A percentile compares a stretch with the other conserved stretches of the same genome.
phyloP scores from a whole-genome alignment of 129 eudicot genomes.

The Flaveria linearis region DNA sequence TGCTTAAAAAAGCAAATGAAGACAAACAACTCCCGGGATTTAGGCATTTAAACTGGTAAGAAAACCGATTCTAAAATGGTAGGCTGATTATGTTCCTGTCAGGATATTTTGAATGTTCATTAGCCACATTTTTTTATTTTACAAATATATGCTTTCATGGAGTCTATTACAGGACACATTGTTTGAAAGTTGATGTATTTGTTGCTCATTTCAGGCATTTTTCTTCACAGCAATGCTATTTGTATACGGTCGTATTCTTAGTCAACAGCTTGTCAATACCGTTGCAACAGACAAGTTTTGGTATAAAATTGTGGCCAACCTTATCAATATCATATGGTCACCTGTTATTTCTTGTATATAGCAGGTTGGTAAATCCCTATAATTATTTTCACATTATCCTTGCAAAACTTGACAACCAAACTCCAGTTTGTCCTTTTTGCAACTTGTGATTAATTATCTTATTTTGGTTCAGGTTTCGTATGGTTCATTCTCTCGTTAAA shows the following conservation, averaged over 20 bases:
- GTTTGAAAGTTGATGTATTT: conserved; percentile 7
- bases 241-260: conserved; percentile 96
- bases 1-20: conserved; percentile 72
- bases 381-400: conserved; percentile 22
- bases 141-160: too few relatives aligned
- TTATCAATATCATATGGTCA: conserved; percentile 93
- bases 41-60: conserved; percentile 84
- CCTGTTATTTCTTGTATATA: conserved; percentile 93
- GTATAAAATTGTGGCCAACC: conserved; percentile 73
- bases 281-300: conserved; percentile 78
- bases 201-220: conserved; percentile 71
- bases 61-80: too few relatives aligned
- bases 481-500: conserved; percentile 94
- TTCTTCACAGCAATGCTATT: conserved; percentile 99
- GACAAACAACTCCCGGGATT: conserved; percentile 89
- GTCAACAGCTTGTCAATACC: conserved; percentile 90
- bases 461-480: conserved; percentile 70
- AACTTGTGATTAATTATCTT: conserved; percentile 1
- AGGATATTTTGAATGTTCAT: neutral
- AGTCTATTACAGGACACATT: neutral
- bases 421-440: neutral
- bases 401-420: conserved; percentile 3
- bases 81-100: neutral
- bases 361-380: conserved; percentile 64
- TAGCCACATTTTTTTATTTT: too few relatives aligned